A percentile compares a stretch with the other conserved stretches of the same genome.
Evolutionary conservation across 2,329 filamentous ascomycete species (phyloP).

Genomic region (Tolypocladium nubicola): DNA sequence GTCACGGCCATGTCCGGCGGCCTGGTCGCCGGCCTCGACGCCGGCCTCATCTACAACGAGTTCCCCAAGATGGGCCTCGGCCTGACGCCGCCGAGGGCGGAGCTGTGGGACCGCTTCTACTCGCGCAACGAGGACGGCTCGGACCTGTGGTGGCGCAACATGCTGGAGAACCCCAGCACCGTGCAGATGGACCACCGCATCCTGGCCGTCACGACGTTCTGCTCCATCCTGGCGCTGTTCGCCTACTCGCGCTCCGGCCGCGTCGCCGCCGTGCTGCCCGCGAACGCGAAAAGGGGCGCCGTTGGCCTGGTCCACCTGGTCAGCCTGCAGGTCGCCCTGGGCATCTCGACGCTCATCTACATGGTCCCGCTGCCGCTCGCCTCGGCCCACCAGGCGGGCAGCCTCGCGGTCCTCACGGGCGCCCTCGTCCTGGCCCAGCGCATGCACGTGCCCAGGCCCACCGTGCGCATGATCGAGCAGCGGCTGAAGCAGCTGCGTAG

Average conservation of each 20-base stretch:
- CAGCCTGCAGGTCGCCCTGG: slow-evolving; percentile 70
- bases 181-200: slow-evolving; percentile 95
- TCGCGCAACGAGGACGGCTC: slow-evolving; percentile 64
- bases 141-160: slow-evolving; percentile 94
- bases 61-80: slow-evolving; percentile 92
- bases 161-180: slow-evolving; percentile 90
- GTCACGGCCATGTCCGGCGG: slow-evolving; percentile 87
- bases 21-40: slow-evolving; percentile 88
- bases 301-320: slow-evolving; percentile 76
- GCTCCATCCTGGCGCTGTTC: slow-evolving; percentile 66
- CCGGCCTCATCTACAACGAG: slow-evolving; percentile 96
- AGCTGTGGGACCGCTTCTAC: slow-evolving; percentile 83
- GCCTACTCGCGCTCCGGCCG: slow-evolving; percentile 64
- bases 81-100: slow-evolving; percentile 66
- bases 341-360: slow-evolving; percentile 86
- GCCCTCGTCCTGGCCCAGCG: slow-evolving; percentile 70
- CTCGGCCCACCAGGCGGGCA: slow-evolving; percentile 86
- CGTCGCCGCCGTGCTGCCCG: slow-evolving; percentile 48
- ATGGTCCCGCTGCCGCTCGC: slow-evolving; percentile 84
- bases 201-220: slow-evolving; percentile 81
- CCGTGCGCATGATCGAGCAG: slow-evolving; percentile 48
- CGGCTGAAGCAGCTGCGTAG: slow-evolving; percentile 24
- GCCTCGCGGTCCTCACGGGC: slow-evolving; percentile 73
- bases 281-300: slow-evolving; percentile 55
- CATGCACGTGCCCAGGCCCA: slow-evolving; percentile 60